Conservation (phyloP, 345 rosid species). For the Arabidopsis arenosa region DNA sequence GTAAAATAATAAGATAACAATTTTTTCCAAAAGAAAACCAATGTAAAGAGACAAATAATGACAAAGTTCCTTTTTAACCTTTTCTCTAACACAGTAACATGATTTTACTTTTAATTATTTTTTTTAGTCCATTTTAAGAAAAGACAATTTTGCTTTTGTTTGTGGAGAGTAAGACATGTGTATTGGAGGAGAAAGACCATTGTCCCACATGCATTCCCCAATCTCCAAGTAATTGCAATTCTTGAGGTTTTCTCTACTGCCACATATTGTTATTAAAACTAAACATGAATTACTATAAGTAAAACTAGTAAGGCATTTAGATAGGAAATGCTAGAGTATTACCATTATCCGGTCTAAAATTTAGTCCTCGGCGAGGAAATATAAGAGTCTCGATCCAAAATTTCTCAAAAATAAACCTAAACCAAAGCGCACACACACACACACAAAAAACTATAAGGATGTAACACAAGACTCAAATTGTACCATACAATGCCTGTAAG, state of each 20-base stretch:
- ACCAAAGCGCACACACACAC: too few relatives aligned
- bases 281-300: too few relatives aligned
- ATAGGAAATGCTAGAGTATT: too few relatives aligned
- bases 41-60: background rate
- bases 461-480: too few relatives aligned
- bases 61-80: background rate
- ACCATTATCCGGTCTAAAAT: too few relatives aligned
- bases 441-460: too few relatives aligned
- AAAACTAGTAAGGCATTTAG: too few relatives aligned
- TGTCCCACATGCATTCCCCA: conserved; percentile 13
- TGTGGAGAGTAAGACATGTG: background rate
- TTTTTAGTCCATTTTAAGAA: background rate
- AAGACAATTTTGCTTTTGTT: background rate
- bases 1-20: background rate
- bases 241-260: background rate
- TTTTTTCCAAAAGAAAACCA: background rate
- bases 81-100: background rate
- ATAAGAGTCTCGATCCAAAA: too few relatives aligned
- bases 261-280: background rate
- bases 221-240: background rate
- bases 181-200: background rate
- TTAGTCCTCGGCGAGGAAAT: too few relatives aligned
- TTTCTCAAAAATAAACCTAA: too few relatives aligned
- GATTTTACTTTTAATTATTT: background rate
- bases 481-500: too few relatives aligned